Evolutionary conservation across 1,284 basidiomycete genomes (phyloP).

Genomic region (Microstroma glucosiphilum): DNA sequence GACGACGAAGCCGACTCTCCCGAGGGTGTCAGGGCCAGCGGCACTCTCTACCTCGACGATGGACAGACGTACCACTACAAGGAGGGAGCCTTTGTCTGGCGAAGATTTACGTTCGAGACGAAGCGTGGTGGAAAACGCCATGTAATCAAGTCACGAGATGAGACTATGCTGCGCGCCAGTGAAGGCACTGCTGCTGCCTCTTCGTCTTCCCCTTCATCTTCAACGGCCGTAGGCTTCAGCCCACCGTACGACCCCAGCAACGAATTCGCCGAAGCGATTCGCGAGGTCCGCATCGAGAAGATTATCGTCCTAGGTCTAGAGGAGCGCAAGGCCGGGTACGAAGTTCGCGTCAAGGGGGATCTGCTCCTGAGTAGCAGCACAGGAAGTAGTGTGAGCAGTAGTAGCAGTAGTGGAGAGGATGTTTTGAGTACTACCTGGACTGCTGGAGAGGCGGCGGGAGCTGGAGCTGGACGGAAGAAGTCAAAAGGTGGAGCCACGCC

Average conservation of each 20-base stretch:
- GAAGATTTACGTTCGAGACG: constrained; percentile 23
- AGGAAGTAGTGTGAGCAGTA: background rate
- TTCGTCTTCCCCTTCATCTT: background rate
- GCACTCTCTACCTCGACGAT: constrained; percentile 92
- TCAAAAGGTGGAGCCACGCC: background rate
- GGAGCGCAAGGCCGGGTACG: constrained; percentile 16
- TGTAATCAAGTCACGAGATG: background rate
- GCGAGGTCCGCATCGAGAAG: constrained; percentile 40
- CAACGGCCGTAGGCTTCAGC: background rate
- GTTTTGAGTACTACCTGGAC: background rate
- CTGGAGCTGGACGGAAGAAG: background rate
- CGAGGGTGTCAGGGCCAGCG: constrained; percentile 56
- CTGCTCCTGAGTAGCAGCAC: constrained; percentile 12
- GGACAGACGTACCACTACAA: constrained; percentile 77
- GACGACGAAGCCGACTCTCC: constrained; percentile 53
- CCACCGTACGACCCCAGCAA: constrained; percentile 17
- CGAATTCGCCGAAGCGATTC: constrained; percentile 31
- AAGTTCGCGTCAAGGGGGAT: constrained; percentile 20
- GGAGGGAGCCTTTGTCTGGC: constrained; percentile 69
- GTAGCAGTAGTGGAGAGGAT: background rate
- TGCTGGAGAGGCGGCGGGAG: background rate
- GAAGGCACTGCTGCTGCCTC: background rate
- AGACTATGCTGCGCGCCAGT: background rate
- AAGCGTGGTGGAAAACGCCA: background rate
- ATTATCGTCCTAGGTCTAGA: constrained; percentile 43